Percentiles rank a stretch among this genome's conserved stretches.
Conservation (phyloP, 2,329 filamentous ascomycete genomes). For the Colletotrichum coccodes region DNA sequence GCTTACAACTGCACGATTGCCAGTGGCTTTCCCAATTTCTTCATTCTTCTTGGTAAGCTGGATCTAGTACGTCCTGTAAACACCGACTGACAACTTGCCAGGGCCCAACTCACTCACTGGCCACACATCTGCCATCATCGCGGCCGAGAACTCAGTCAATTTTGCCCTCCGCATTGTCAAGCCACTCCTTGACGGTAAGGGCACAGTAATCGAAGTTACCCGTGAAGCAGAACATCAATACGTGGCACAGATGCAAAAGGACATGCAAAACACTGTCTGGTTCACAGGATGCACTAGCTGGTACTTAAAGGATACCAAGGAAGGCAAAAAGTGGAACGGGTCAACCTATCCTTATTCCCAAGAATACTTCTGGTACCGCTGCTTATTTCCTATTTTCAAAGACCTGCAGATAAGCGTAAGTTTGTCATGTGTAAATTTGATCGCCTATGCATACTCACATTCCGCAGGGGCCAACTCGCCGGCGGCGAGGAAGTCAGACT, state of each 20-base stretch:
- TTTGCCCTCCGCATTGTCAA: constrained; percentile 68
- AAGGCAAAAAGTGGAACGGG: constrained; percentile 44
- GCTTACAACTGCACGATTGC: constrained; percentile 69
- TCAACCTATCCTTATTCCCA: constrained; percentile 49
- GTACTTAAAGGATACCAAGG: constrained; percentile 42
- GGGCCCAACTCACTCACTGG: constrained; percentile 72
- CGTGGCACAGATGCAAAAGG: constrained; percentile 43
- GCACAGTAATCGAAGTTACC: constrained; percentile 44
- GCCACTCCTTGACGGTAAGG: constrained; percentile 49
- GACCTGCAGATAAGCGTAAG: constrained; percentile 47
- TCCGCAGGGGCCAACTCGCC: not conserved
- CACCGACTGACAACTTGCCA: constrained; percentile 19
- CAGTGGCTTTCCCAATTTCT: constrained; percentile 73
- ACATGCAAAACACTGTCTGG: constrained; percentile 44
- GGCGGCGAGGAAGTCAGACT: not conserved
- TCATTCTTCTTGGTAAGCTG: constrained; percentile 62
- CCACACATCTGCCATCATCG: constrained; percentile 68
- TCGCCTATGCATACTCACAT: not conserved
- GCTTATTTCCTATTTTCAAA: constrained; percentile 46
- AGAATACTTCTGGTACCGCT: constrained; percentile 46
- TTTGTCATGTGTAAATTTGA: not conserved
- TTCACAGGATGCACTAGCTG: constrained; percentile 47
- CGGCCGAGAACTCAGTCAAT: constrained; percentile 69
- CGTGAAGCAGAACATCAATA: constrained; percentile 47
- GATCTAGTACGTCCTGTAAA: too few species aligned